Percentiles rank a stretch among this genome's conserved stretches.
Conservation (phyloP, 2,329 filamentous ascomycete species). For the Pseudogymnoascus sp. region DNA sequence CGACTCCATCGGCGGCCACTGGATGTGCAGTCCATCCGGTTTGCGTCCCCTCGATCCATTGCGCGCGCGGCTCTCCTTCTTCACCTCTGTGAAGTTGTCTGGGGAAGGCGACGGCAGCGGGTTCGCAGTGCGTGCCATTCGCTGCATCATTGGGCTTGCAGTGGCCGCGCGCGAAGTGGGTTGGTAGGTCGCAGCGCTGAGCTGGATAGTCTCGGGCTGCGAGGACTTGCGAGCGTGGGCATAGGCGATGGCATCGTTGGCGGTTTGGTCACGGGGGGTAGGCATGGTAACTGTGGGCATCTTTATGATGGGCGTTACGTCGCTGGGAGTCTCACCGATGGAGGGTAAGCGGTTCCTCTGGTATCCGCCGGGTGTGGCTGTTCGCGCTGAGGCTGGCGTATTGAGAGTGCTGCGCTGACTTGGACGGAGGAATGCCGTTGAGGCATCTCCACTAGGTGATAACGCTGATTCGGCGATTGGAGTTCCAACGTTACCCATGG, state of each 20-base stretch:
- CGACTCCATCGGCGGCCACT: slow-evolving; percentile 45
- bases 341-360: slow-evolving; percentile 63
- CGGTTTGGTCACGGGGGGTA: slow-evolving; percentile 14
- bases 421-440: slow-evolving; percentile 60
- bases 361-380: slow-evolving; percentile 53
- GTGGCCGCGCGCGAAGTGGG: slow-evolving; percentile 46
- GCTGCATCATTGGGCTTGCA: slow-evolving; percentile 57
- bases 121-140: slow-evolving; percentile 36
- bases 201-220: slow-evolving; percentile 30
- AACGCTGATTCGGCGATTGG: slow-evolving; percentile 76
- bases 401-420: slow-evolving; percentile 61
- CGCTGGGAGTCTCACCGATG: slow-evolving; percentile 61
- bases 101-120: slow-evolving; percentile 62
- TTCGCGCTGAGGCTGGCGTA: slow-evolving; percentile 60
- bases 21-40: slow-evolving; percentile 63
- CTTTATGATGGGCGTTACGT: slow-evolving; percentile 29
- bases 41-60: slow-evolving; percentile 73
- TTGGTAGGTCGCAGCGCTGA: slow-evolving; percentile 31
- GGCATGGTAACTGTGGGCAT: slow-evolving; percentile 15
- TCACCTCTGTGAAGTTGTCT: slow-evolving; percentile 54
- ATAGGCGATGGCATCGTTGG: slow-evolving; percentile 23
- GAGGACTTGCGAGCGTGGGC: slow-evolving; percentile 26
- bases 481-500: slow-evolving; percentile 74
- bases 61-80: slow-evolving; percentile 52
- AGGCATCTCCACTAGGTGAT: slow-evolving; percentile 58